A percentile compares a stretch with the other conserved stretches of the same genome.
These are phyloP conservation scores for Diutina rugosa DNA, from an alignment of 1,139 yeast species.

Conservation along the genomic window DNA sequence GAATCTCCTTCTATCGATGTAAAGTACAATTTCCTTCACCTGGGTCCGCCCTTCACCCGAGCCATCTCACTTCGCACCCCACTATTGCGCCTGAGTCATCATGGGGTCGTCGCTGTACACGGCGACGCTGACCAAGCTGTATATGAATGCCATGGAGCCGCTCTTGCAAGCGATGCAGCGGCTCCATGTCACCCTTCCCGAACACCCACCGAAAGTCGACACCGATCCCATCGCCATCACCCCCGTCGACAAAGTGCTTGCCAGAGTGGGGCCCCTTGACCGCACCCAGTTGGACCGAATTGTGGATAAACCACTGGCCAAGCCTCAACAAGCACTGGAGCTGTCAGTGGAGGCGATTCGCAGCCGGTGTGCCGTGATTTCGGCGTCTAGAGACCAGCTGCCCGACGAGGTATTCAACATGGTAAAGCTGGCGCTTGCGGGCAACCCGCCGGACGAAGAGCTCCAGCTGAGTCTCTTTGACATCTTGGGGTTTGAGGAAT, in stretches of 20 bases:
- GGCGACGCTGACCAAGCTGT: slow-evolving; percentile 48
- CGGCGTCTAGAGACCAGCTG: slow-evolving; percentile 8
- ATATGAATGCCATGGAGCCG: slow-evolving; percentile 65
- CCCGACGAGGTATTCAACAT: not conserved
- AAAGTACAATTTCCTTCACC: no score
- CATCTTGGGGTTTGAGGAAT: slow-evolving; percentile 71
- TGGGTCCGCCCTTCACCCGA: no score
- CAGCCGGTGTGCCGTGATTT: slow-evolving; percentile 3
- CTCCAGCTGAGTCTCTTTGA: slow-evolving; percentile 62
- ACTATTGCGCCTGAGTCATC: not conserved
- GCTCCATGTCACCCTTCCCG: slow-evolving; percentile 12
- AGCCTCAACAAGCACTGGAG: not conserved
- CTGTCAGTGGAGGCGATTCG: not conserved
- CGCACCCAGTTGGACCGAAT: slow-evolving; percentile 21
- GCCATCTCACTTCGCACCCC: no score
- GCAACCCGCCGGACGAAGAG: slow-evolving; percentile 39
- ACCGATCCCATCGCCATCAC: slow-evolving; percentile 17
- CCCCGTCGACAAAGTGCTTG: slow-evolving; percentile 16
- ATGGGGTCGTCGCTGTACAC: not conserved
- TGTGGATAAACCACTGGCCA: slow-evolving; percentile 6
- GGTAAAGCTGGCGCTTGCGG: not conserved
- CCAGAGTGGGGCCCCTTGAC: slow-evolving; percentile 19
- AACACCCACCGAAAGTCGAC: slow-evolving; percentile 21
- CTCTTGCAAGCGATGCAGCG: slow-evolving; percentile 35
- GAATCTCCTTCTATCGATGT: no score